Evolutionary conservation across 2,329 filamentous ascomycete genomes (phyloP).

Genomic region (Neobulgaria alba): DNA sequence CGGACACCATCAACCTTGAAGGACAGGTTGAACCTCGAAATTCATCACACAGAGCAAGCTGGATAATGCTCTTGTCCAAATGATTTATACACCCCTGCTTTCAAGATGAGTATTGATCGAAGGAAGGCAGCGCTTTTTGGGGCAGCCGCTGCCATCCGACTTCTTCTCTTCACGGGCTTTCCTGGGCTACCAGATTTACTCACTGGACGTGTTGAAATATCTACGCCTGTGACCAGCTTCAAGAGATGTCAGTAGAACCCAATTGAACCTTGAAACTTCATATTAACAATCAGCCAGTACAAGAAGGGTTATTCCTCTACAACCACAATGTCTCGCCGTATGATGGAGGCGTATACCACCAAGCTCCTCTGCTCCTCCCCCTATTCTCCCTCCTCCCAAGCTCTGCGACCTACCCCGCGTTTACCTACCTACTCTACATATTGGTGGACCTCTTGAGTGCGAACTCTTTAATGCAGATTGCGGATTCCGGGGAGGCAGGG

Average conservation of each 20-base stretch:
- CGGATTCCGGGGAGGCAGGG: slow-evolving; percentile 69
- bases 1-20: too few species aligned
- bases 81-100: too few species aligned
- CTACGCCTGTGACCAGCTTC: slow-evolving; percentile 95
- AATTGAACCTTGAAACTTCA: neutral
- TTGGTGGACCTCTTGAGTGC: slow-evolving; percentile 75
- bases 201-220: slow-evolving; percentile 88
- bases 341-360: slow-evolving; percentile 76
- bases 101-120: slow-evolving; percentile 42
- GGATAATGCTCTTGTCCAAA: too few species aligned
- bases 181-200: slow-evolving; percentile 77
- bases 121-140: slow-evolving; percentile 62
- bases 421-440: slow-evolving; percentile 75
- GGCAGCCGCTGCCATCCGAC: slow-evolving; percentile 67
- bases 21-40: too few species aligned
- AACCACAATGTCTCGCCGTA: slow-evolving; percentile 95
- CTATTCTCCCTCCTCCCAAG: slow-evolving; percentile 84
- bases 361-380: slow-evolving; percentile 84
- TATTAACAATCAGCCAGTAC: slow-evolving; percentile 47
- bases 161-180: slow-evolving; percentile 73
- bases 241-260: slow-evolving; percentile 69
- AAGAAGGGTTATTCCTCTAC: slow-evolving; percentile 94
- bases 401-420: slow-evolving; percentile 55
- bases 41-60: too few species aligned
- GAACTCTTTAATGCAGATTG: slow-evolving; percentile 68